These are phyloP conservation scores for Chaetomidium leptoderma DNA, from an alignment of 495 filamentous ascomycete genomes.

Conservation along the genomic window DNA sequence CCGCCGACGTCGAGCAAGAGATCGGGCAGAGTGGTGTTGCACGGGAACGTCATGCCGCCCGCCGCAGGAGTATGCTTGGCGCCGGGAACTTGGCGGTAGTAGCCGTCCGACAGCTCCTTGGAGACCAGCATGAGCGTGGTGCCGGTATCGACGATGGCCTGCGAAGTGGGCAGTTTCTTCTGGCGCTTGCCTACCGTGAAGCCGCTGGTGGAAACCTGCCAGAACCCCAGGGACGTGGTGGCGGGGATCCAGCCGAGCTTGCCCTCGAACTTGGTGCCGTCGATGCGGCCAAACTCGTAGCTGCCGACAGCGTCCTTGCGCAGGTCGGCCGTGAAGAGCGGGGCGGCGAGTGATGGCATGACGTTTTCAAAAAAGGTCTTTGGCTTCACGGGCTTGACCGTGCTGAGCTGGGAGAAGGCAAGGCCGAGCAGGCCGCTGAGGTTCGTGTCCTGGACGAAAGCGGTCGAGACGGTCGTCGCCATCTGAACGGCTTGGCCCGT, in stretches of 20 bases:
- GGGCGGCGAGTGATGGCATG: slow-evolving; percentile 55
- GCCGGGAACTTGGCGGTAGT: slow-evolving; percentile 59
- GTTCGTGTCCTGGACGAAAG: slow-evolving; percentile 57
- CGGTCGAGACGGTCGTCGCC: slow-evolving; percentile 57
- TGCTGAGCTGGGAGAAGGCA: slow-evolving; percentile 71
- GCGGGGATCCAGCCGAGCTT: slow-evolving; percentile 59
- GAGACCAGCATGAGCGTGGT: slow-evolving; percentile 69
- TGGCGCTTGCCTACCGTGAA: slow-evolving; percentile 52
- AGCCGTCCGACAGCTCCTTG: slow-evolving; percentile 53
- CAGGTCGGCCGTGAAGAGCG: slow-evolving; percentile 70
- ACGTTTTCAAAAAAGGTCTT: slow-evolving; percentile 83
- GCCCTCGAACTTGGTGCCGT: slow-evolving; percentile 61
- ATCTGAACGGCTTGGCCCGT: slow-evolving; percentile 66
- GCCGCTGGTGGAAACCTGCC: slow-evolving; percentile 60
- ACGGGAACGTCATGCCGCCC: slow-evolving; percentile 65
- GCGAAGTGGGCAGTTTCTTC: slow-evolving; percentile 35
- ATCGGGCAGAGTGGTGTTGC: slow-evolving; percentile 56
- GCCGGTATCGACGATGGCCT: slow-evolving; percentile 68
- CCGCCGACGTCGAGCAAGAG: slow-evolving; percentile 62
- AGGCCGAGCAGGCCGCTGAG: slow-evolving; percentile 76
- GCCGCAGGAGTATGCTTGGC: slow-evolving; percentile 45
- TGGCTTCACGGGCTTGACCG: slow-evolving; percentile 59
- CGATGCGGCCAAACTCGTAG: slow-evolving; percentile 76
- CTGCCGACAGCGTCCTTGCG: slow-evolving; percentile 56
- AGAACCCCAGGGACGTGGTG: slow-evolving; percentile 64